Evolutionary conservation across 2,329 filamentous ascomycete species (phyloP).

Genomic region (Xylaria sp.): DNA sequence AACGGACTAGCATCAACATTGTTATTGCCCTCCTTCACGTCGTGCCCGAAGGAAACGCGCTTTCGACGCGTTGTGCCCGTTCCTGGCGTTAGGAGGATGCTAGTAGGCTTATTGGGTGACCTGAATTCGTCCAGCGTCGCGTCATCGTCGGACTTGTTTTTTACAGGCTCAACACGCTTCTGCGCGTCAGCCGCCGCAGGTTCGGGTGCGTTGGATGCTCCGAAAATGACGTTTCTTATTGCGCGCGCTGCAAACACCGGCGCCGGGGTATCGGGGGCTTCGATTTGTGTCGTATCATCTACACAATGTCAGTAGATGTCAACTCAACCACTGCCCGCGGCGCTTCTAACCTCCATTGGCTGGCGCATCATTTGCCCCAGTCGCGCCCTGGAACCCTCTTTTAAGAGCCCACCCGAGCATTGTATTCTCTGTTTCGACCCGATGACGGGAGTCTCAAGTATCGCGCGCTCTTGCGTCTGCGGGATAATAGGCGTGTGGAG

Average conservation of each 20-base stretch:
- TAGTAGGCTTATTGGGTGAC: slow-evolving; percentile 55
- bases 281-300: slow-evolving; percentile 53
- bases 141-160: slow-evolving; percentile 22
- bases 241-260: slow-evolving; percentile 69
- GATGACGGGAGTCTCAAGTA: background rate
- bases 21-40: slow-evolving; percentile 49
- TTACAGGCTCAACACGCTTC: slow-evolving; percentile 37
- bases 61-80: slow-evolving; percentile 63
- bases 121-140: slow-evolving; percentile 36
- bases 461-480: background rate
- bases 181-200: slow-evolving; percentile 39
- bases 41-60: slow-evolving; percentile 66
- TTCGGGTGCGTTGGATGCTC: slow-evolving; percentile 49
- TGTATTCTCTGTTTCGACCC: slow-evolving; percentile 12
- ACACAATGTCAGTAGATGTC: slow-evolving; percentile 15
- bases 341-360: slow-evolving; percentile 29
- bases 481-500: background rate
- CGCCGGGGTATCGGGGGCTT: slow-evolving; percentile 66
- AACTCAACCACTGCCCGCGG: slow-evolving; percentile 1
- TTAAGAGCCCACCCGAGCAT: slow-evolving; percentile 66
- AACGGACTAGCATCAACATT: slow-evolving; percentile 29
- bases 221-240: slow-evolving; percentile 65
- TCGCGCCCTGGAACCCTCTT: slow-evolving; percentile 46
- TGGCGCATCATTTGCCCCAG: slow-evolving; percentile 39
- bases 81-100: slow-evolving; percentile 67